Conservation (phyloP, 2,329 filamentous ascomycete species). For the Bisporella sp. region DNA sequence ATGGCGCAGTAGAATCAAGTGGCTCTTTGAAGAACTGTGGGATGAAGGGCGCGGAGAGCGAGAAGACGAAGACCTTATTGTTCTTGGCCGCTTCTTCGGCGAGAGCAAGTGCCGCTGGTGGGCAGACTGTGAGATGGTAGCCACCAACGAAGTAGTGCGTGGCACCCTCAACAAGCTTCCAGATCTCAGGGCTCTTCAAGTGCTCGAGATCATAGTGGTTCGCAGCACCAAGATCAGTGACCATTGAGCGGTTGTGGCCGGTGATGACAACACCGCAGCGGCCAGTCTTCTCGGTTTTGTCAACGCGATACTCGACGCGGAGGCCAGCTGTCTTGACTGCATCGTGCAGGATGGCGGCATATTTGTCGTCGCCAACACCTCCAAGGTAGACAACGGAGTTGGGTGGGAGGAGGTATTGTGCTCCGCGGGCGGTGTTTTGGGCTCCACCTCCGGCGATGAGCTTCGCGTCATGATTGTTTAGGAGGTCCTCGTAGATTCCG, state of each 20-base stretch:
- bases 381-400: constrained; percentile 92
- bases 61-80: constrained; percentile 90
- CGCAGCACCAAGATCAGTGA: constrained; percentile 90
- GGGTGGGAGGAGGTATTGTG: constrained; percentile 87
- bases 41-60: constrained; percentile 93
- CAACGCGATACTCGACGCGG: constrained; percentile 90
- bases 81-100: constrained; percentile 82
- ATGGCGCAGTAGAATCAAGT: constrained; percentile 76
- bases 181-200: constrained; percentile 84
- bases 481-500: constrained; percentile 84
- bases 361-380: constrained; percentile 92
- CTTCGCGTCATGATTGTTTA: constrained; percentile 88
- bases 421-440: constrained; percentile 94
- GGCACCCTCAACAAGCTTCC: constrained; percentile 83
- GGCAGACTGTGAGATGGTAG: constrained; percentile 95
- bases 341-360: constrained; percentile 78
- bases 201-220: constrained; percentile 97
- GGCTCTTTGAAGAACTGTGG: constrained; percentile 96
- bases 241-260: constrained; percentile 89
- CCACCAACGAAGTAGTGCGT: constrained; percentile 90
- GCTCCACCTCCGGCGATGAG: constrained; percentile 93
- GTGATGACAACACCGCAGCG: constrained; percentile 96
- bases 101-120: constrained; percentile 81
- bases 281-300: constrained; percentile 76
- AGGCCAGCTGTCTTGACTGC: constrained; percentile 84